Conservation (phyloP, 202 grass and related monocot genomes). For the Carex sylvatica region DNA sequence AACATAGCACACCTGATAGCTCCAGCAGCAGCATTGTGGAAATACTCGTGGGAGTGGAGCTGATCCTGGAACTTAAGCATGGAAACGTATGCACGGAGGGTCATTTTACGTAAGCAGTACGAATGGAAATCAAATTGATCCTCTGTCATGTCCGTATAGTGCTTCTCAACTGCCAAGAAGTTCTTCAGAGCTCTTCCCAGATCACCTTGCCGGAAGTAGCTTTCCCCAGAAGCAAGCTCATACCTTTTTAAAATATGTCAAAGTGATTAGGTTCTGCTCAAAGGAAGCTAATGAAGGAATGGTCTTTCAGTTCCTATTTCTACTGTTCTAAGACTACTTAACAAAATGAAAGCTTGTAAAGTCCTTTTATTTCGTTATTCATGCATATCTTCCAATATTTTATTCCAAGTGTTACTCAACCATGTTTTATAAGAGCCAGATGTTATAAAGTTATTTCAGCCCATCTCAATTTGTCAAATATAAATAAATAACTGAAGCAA, state of each 20-base stretch:
- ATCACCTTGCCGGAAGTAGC: conserved; percentile 96
- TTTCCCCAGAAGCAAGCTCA: conserved; percentile 97
- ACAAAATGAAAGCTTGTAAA: conserved; percentile 2
- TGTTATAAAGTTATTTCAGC: conserved; percentile 4
- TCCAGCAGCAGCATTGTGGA: conserved; percentile 94
- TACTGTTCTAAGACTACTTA: neutral
- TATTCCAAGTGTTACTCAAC: neutral
- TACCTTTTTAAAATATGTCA: conserved; percentile 51
- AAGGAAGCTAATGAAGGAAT: neutral
- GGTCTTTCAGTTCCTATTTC: neutral
- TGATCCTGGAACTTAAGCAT: conserved; percentile 99
- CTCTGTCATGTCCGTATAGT: conserved; percentile 95
- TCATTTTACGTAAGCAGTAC: conserved; percentile 99
- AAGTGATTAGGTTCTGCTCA: neutral
- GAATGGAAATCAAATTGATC: conserved; percentile 99
- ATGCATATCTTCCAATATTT: neutral
- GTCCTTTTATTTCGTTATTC: neutral
- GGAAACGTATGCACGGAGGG: conserved; percentile 85
- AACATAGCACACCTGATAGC: conserved; percentile 64
- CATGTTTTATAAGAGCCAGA: neutral
- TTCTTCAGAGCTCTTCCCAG: conserved; percentile 92
- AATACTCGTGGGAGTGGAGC: conserved; percentile 96
- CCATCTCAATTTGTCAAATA: neutral
- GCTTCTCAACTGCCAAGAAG: conserved; percentile 95
- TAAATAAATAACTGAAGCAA: conserved; percentile 25